A percentile compares a stretch with the other conserved stretches of the same genome.
phyloP scores from a whole-genome alignment of 2,329 filamentous ascomycete species.

The Ceratocystis ficicola region DNA sequence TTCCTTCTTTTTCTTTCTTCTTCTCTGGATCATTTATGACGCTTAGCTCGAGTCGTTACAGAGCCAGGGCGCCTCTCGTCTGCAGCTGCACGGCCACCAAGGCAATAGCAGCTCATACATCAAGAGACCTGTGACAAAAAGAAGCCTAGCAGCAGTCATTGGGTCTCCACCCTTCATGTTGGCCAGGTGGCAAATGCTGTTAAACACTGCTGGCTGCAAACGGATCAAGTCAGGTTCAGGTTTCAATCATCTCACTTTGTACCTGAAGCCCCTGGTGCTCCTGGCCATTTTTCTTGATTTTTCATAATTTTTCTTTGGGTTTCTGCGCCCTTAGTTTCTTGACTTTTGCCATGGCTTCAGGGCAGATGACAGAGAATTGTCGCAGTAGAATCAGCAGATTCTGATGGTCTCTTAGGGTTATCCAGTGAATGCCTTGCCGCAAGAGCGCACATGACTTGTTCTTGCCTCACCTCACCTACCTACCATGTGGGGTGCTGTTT shows the following conservation, averaged over 20 bases:
- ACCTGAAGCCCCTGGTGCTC: slow-evolving; percentile 1
- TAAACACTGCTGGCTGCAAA: not conserved
- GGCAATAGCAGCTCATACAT: not conserved
- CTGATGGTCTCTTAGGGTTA: not conserved
- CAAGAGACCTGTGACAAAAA: not conserved
- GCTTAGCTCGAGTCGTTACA: not conserved
- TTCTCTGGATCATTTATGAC: not conserved
- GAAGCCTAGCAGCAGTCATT: too few species aligned
- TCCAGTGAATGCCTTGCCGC: not conserved
- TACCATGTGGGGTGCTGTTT: not conserved
- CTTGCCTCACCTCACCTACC: too few species aligned
- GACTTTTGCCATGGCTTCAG: not conserved
- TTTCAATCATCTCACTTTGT: slow-evolving; percentile 5
- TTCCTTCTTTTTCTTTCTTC: not conserved
- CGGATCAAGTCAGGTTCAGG: not conserved
- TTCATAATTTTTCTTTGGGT: not conserved
- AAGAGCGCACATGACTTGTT: too few species aligned
- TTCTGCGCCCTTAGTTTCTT: not conserved
- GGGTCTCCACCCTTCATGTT: not conserved
- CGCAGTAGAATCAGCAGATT: not conserved
- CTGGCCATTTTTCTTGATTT: not conserved
- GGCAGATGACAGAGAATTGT: not conserved
- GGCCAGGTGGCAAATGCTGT: not conserved
- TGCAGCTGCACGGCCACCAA: not conserved
- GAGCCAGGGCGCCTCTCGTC: not conserved